Conservation (phyloP, 2,329 filamentous ascomycete genomes). For the Arthroderma sp. region DNA sequence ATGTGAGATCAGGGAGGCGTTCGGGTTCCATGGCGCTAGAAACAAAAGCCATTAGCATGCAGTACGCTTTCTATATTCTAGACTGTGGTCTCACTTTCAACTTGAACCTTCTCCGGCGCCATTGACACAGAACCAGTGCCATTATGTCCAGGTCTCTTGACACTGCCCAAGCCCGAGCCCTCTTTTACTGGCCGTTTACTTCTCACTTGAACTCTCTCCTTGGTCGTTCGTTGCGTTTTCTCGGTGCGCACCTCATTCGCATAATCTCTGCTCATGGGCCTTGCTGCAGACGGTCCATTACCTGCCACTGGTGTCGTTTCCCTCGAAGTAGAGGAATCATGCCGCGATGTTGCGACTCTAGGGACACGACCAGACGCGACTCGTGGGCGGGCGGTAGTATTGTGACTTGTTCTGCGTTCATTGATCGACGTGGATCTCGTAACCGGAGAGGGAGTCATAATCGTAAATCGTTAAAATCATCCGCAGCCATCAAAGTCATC, state of each 20-base stretch:
- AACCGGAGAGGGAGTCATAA: constrained; percentile 12
- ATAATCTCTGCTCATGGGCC: constrained; percentile 21
- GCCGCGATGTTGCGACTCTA: constrained; percentile 12
- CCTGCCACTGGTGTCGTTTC: constrained; percentile 10
- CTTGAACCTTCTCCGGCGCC: constrained; percentile 22
- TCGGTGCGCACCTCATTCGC: constrained; percentile 29
- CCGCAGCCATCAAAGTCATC: background rate
- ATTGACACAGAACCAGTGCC: constrained; percentile 15
- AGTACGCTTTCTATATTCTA: too few relatives aligned
- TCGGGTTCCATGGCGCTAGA: constrained; percentile 57
- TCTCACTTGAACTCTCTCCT: constrained; percentile 49
- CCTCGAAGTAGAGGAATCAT: constrained; percentile 10
- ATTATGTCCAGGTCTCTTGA: constrained; percentile 22
- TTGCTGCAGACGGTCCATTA: constrained; percentile 7
- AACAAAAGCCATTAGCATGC: background rate
- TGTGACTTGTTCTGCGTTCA: constrained; percentile 27
- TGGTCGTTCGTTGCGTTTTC: constrained; percentile 41
- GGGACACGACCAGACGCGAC: constrained; percentile 25
- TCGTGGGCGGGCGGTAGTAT: constrained; percentile 27
- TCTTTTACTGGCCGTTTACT: constrained; percentile 45
- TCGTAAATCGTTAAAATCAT: constrained; percentile 13
- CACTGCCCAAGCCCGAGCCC: constrained; percentile 18
- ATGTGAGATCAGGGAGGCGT: constrained; percentile 59
- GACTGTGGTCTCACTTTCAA: constrained; percentile 17
- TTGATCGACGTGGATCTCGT: constrained; percentile 26